phyloP scores from a whole-genome alignment of 306 rosid genomes.

The Dalbergia oliveri region DNA sequence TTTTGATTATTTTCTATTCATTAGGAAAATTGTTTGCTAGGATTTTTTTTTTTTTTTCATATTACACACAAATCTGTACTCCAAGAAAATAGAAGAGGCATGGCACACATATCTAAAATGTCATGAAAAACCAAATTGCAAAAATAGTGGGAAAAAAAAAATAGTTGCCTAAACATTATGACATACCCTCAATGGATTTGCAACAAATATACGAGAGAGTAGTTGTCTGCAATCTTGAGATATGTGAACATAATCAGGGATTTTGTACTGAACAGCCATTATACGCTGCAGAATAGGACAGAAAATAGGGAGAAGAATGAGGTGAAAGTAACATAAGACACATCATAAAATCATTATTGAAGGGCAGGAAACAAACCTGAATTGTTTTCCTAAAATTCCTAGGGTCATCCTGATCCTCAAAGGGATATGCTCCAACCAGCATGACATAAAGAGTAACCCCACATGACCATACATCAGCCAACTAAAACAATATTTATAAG shows the following conservation, averaged over 20 bases:
- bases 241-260: constrained; percentile 75
- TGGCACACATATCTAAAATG: constrained; percentile 3
- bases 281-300: constrained; percentile 59
- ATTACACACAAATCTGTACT: neutral
- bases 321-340: constrained; percentile 22
- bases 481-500: constrained; percentile 44
- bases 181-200: constrained; percentile 66
- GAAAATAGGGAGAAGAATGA: constrained; percentile 34
- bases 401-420: constrained; percentile 84
- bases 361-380: constrained; percentile 57
- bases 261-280: constrained; percentile 71
- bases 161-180: constrained; percentile 25
- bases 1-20: constrained; percentile 7
- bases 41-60: neutral
- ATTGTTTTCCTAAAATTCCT: constrained; percentile 79
- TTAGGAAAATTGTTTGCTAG: neutral
- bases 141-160: neutral
- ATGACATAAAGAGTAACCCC: constrained; percentile 87
- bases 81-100: constrained; percentile 6
- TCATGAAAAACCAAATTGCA: neutral
- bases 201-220: constrained; percentile 62
- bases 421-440: constrained; percentile 86
- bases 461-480: constrained; percentile 91
- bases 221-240: constrained; percentile 73
- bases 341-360: constrained; percentile 26